phyloP scores from a whole-genome alignment of 2,329 filamentous ascomycete genomes.

The Dendrostoma leiphaemia region DNA sequence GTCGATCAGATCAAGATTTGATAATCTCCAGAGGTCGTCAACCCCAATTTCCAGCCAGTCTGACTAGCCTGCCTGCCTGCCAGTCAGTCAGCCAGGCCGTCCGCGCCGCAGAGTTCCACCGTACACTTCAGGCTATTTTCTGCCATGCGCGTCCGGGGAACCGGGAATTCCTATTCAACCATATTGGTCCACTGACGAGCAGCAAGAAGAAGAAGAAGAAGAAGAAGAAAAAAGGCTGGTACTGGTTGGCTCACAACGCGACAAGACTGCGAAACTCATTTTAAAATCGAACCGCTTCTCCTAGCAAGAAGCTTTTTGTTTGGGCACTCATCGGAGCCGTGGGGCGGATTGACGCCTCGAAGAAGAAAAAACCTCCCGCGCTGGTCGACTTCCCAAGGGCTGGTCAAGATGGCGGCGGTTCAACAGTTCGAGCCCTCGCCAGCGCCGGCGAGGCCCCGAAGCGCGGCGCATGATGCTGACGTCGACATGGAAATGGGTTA shows the following conservation, averaged over 20 bases:
- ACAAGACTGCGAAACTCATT: no score
- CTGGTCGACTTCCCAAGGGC: neutral
- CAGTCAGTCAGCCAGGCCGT: conserved; percentile 3
- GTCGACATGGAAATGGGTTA: conserved; percentile 30
- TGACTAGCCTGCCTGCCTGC: conserved; percentile 3
- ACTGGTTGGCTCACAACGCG: no score
- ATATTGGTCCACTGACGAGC: conserved; percentile 8
- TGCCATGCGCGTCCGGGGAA: conserved; percentile 15
- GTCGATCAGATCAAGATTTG: no score
- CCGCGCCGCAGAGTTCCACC: no score
- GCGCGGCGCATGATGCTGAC: conserved; percentile 28
- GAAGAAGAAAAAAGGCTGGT: no score
- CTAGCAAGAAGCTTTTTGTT: no score
- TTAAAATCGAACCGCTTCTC: no score
- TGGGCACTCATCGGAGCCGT: no score
- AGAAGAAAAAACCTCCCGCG: neutral
- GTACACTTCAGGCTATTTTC: conserved; percentile 9
- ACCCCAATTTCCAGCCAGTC: neutral
- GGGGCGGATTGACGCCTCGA: neutral
- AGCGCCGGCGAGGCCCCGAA: conserved; percentile 24
- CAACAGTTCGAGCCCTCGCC: conserved; percentile 26
- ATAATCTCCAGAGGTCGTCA: no score
- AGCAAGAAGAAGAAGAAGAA: neutral
- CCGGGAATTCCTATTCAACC: conserved; percentile 3
- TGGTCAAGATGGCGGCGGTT: conserved; percentile 15